Evolutionary conservation across 164 flowering plant genomes (phyloP).

Genomic region (Paratinospora sagittata): DNA sequence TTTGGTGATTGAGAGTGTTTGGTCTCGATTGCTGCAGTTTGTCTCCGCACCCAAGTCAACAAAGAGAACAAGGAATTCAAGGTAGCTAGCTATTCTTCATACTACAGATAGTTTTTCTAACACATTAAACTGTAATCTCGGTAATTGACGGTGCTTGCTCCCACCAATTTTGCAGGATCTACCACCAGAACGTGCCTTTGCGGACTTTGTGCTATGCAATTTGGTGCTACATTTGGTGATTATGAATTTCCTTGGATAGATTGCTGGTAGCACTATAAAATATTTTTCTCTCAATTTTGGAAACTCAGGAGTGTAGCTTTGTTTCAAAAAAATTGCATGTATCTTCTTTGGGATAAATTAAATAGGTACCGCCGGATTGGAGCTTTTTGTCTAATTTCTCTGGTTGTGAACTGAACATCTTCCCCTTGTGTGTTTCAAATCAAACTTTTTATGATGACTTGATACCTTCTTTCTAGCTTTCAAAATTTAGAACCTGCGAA

Average conservation of each 20-base stretch:
- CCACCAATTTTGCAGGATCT: conserved; percentile 57
- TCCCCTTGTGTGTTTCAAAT: too few relatives aligned
- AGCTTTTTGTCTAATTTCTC: too few relatives aligned
- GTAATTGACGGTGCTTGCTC: conserved; percentile 3
- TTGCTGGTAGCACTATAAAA: not conserved
- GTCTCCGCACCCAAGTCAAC: conserved; percentile 97
- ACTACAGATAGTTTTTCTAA: not conserved
- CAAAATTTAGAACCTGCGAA: too few relatives aligned
- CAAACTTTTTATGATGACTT: too few relatives aligned
- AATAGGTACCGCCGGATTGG: too few relatives aligned
- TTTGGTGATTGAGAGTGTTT: not conserved
- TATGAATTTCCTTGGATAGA: conserved; percentile 94
- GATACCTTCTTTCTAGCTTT: too few relatives aligned
- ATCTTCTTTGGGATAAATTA: too few relatives aligned
- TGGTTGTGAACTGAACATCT: too few relatives aligned
- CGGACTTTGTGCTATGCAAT: conserved; percentile 96
- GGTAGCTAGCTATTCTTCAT: conserved; percentile 32
- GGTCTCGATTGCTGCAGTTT: conserved; percentile 40
- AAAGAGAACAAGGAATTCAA: conserved; percentile 99
- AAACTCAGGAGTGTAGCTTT: not conserved
- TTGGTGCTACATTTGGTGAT: conserved; percentile 93
- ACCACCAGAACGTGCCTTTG: conserved; percentile 93
- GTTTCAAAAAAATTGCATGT: too few relatives aligned
- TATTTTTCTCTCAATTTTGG: not conserved
- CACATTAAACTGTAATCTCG: not conserved